Percentiles rank a stretch among this genome's conserved stretches.
These are phyloP conservation scores for Dryadomyces sulphureus DNA, from an alignment of 2,329 filamentous ascomycete genomes.

Conservation along the genomic window DNA sequence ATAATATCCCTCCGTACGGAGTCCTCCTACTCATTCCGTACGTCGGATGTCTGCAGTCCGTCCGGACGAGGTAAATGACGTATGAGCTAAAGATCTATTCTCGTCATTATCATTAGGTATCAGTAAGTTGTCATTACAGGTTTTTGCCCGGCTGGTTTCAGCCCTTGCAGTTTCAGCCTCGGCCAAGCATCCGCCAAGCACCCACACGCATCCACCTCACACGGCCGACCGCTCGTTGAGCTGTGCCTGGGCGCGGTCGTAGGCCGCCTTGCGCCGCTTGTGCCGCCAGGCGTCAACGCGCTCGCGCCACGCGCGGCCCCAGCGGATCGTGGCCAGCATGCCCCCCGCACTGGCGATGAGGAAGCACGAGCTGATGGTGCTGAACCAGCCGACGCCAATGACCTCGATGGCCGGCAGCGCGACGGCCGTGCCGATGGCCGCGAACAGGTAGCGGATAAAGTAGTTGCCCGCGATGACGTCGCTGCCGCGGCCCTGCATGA, in stretches of 20 bases:
- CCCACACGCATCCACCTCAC: neutral
- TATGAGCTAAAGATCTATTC: too few species aligned
- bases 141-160: too few species aligned
- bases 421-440: conserved; percentile 52
- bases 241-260: conserved; percentile 5
- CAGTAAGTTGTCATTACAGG: too few species aligned
- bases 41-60: too few species aligned
- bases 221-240: neutral
- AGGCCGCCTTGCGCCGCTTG: conserved; percentile 16
- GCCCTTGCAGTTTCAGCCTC: too few species aligned
- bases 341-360: conserved; percentile 29
- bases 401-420: conserved; percentile 59
- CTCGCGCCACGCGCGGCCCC: conserved; percentile 36
- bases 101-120: too few species aligned
- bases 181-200: too few species aligned
- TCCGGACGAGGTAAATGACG: too few species aligned
- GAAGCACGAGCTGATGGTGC: conserved; percentile 50
- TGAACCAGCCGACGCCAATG: conserved; percentile 73
- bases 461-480: conserved; percentile 75
- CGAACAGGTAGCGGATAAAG: conserved; percentile 61
- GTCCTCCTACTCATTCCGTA: too few species aligned
- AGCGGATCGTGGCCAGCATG: conserved; percentile 32
- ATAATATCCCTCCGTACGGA: too few species aligned
- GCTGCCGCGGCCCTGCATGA: conserved; percentile 55
- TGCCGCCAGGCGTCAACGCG: conserved; percentile 33